Base-by-base conservation (phyloP, 2,329 filamentous ascomycete genomes). In the Ustilaginoidea virens region DNA sequence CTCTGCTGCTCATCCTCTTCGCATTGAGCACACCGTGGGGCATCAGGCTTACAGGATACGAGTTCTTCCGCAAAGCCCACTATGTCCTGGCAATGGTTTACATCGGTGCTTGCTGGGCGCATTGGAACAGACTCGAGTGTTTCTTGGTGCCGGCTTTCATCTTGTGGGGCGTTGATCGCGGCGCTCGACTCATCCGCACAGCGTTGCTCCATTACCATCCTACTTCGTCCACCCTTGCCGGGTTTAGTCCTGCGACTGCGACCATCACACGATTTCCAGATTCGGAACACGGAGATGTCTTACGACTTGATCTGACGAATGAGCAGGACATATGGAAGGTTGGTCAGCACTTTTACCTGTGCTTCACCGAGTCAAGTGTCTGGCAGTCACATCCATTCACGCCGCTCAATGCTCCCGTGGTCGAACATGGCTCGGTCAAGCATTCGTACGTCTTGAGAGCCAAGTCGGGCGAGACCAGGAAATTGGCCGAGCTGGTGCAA, bases 331-430 rank as follows among this genome's bases (percentile, higher is more conserved):
- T 64, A 0, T 82, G 76, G 75, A 53, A 58, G 9, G 55, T 77
- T 9, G 76, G 78, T 7, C 71, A 81, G 48, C 78, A 82, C 43
- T 81, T 78, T 47, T 81, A 71, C 41, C 55, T 81, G 11, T 76
- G 66, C 46, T 81, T 82, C 40, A 58, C 71, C 0, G 64, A 74
- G 35, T 56, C 69, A 18, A 74, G 63, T 39, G 63, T 81, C 39
- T 80, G 74, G 73, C 75, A 82, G 48, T 72, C 71, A 0, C 77
- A 82, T 41, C 77, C 77, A 0, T 78, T 81, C 43, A 80, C 74
- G 0, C 69, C 73, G 0, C 54, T 73, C 7, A 72, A 63, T 30
- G 46, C 66, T 0, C 72, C 70, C 0, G 39, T 51, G 5, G 46
- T 56, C 0, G 41, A 47, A 13, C 45, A 53, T 30, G 50, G 58